phyloP scores from a whole-genome alignment of 371 early-diverging fungal genomes.

The Saksenaea oblongispora region DNA sequence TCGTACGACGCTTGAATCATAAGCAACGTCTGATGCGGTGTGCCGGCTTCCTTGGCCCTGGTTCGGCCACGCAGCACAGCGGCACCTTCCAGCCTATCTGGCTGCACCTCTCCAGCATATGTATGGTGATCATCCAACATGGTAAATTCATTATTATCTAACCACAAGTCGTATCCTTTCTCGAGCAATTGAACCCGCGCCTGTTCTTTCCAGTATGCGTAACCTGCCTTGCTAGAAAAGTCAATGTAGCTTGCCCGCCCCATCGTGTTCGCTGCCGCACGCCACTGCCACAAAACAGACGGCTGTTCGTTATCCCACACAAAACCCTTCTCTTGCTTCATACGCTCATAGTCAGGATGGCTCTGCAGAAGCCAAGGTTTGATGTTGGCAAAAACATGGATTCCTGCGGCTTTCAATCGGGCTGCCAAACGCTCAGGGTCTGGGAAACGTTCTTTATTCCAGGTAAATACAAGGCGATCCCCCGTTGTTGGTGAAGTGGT shows the following conservation, averaged over 20 bases:
- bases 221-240: conserved; percentile 52
- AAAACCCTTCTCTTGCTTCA: conserved; percentile 34
- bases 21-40: conserved; percentile 52
- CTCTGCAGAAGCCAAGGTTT: conserved; percentile 63
- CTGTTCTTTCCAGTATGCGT: conserved; percentile 53
- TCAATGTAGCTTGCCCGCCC: conserved; percentile 58
- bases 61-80: conserved; percentile 5
- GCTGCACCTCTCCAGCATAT: conserved; percentile 28
- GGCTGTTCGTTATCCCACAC: conserved; percentile 45
- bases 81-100: conserved; percentile 7
- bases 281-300: conserved; percentile 49
- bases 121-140: conserved; percentile 48
- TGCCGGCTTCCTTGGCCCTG: conserved; percentile 29
- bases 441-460: conserved; percentile 57
- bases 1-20: conserved; percentile 64
- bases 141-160: conserved; percentile 66
- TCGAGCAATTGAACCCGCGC: conserved; percentile 44
- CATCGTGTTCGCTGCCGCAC: conserved; percentile 52
- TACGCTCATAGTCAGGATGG: conserved; percentile 52
- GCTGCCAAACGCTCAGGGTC: conserved; percentile 44
- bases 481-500: conserved; percentile 39
- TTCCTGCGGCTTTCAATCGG: conserved; percentile 36
- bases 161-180: conserved; percentile 59
- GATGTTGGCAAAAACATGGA: conserved; percentile 59
- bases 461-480: conserved; percentile 65